These are phyloP conservation scores for Stemphylium beticola DNA, from an alignment of 2,329 filamentous ascomycete genomes.

Conservation along the genomic window DNA sequence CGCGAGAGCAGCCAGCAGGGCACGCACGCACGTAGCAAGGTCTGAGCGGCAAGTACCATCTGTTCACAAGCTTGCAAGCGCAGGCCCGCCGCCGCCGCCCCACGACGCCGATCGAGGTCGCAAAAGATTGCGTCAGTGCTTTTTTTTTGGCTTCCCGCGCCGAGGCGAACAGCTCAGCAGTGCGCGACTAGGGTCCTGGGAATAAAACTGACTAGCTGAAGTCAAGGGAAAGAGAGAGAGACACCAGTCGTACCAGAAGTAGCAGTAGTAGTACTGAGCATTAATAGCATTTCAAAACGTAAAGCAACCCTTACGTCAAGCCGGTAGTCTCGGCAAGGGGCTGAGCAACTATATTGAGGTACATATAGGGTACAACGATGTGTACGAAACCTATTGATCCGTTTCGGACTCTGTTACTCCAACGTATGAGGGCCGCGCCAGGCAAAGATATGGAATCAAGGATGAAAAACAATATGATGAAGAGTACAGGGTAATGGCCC, in stretches of 20 bases:
- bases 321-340: slow-evolving; percentile 17
- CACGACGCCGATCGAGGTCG: slow-evolving; percentile 7
- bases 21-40: not conserved
- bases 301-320: slow-evolving; percentile 13
- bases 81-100: slow-evolving; percentile 1
- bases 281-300: slow-evolving; percentile 18
- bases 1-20: too few species aligned
- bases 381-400: slow-evolving; percentile 23
- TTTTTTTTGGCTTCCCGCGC: not conserved
- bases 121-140: slow-evolving; percentile 6
- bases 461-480: slow-evolving; percentile 15
- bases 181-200: not conserved
- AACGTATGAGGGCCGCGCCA: slow-evolving; percentile 11
- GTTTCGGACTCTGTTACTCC: slow-evolving; percentile 19
- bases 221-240: not conserved
- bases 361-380: slow-evolving; percentile 24
- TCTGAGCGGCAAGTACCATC: slow-evolving; percentile 24
- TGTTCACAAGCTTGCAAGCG: slow-evolving; percentile 20
- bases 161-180: not conserved
- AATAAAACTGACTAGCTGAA: slow-evolving; percentile 5
- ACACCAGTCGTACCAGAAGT: slow-evolving; percentile 3
- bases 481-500: slow-evolving; percentile 43
- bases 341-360: slow-evolving; percentile 21
- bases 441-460: slow-evolving; percentile 7
- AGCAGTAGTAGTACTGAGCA: slow-evolving; percentile 7